Evolutionary conservation across 352 stramenopile species (phyloP), one percentile per base, ranked within the genome.

Genomic region (Blastocystis sp.): DNA sequence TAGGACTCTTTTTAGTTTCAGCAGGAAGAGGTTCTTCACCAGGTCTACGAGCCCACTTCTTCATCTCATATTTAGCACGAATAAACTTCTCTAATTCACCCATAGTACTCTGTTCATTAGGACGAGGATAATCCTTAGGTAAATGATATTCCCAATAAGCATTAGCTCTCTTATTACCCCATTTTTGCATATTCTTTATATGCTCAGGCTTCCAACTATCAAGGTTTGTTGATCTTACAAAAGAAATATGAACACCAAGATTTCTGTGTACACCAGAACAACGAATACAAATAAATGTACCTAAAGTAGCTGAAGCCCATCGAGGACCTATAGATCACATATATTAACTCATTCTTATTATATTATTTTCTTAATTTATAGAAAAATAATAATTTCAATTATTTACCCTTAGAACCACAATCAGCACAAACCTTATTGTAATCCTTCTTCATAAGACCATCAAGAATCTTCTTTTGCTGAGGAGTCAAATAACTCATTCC

Each of bases 281-380:
- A 40, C 80, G 75, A 65, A 90, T 88, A 72, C 84, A 93, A 64
- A 93, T 83, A 70, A 93, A 92, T 16, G 91, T 80, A 27, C 84
- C 84, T 11, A 91, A 68, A 69, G 87, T 93, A 62, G 90, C 85
- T 24, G 77, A 86, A 34, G 81, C 82, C 84, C 84, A 93, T 41
- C 80, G 81, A 23, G 84, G 84, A 24, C 76, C 66, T 62, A 59
- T 45, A 24, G n/a, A 27, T n/a, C n/a, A n/a, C n/a, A n/a, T n/a
- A n/a, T n/a, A n/a, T n/a, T n/a, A n/a, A n/a, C n/a, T n/a, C n/a
- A n/a, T n/a, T n/a, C n/a, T n/a, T n/a, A n/a, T n/a, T n/a, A n/a
- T n/a, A n/a, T n/a, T n/a, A n/a, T n/a, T n/a, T n/a, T n/a, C n/a
- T n/a, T n/a, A n/a, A n/a, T n/a, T n/a, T 18, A 52, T 59, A 21